phyloP scores from a whole-genome alignment of 208 protist species.

The Borovskyia barvae region DNA sequence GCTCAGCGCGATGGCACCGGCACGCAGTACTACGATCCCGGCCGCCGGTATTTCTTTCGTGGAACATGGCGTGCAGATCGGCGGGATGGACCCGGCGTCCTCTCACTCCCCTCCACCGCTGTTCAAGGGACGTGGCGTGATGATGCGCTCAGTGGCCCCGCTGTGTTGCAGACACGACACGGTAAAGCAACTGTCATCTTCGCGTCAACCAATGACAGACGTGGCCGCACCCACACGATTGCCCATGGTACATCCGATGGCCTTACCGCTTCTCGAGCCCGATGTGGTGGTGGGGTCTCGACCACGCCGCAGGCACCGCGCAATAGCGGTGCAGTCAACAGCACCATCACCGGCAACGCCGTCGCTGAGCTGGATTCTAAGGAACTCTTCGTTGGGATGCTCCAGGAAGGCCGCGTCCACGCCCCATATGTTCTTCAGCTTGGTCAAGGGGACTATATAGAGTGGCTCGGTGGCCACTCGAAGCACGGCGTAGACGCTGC shows the following conservation, averaged over 20 bases:
- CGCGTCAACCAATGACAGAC: background rate
- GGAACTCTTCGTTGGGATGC: constrained; percentile 37
- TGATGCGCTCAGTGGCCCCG: constrained; percentile 29
- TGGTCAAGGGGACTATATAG: constrained; percentile 43
- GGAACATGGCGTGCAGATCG: constrained; percentile 57
- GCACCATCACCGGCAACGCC: constrained; percentile 26
- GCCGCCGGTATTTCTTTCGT: constrained; percentile 26
- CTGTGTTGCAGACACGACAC: constrained; percentile 16
- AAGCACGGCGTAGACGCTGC: background rate
- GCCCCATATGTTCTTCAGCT: constrained; percentile 36
- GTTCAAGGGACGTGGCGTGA: constrained; percentile 55
- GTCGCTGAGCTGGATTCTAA: constrained; percentile 49
- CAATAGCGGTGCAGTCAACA: background rate
- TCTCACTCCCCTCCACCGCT: constrained; percentile 41
- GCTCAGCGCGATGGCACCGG: constrained; percentile 27
- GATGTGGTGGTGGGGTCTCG: too few species aligned
- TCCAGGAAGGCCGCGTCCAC: constrained; percentile 17
- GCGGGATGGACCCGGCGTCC: constrained; percentile 39
- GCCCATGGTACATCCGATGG: too few species aligned
- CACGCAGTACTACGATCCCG: constrained; percentile 37
- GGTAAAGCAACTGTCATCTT: constrained; percentile 12
- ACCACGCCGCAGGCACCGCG: too few species aligned
- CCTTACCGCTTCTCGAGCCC: too few species aligned
- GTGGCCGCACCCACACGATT: background rate
- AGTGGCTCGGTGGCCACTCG: constrained; percentile 37